Percentiles rank a stretch among this genome's conserved stretches.
Evolutionary conservation across 768 basidiomycete genomes (phyloP).

Genomic region (Pulveroboletus sp.): DNA sequence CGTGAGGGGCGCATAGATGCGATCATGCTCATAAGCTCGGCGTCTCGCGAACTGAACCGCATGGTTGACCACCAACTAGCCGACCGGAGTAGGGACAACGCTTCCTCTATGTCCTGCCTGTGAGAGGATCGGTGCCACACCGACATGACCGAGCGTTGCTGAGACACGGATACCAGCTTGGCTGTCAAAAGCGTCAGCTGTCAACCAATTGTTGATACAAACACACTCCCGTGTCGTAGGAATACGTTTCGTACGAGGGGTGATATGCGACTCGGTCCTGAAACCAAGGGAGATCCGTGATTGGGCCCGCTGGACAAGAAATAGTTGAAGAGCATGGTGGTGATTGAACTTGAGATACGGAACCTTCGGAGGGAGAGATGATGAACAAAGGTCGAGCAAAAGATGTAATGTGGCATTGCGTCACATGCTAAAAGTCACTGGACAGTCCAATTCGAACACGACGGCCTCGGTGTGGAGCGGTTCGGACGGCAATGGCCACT

Average conservation of each 20-base stretch:
- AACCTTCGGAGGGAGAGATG: background rate
- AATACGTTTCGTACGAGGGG: constrained; percentile 4
- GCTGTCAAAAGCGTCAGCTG: constrained; percentile 30
- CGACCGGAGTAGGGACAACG: constrained; percentile 36
- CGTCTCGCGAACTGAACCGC: constrained; percentile 25
- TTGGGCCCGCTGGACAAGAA: constrained; percentile 12
- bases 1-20: constrained; percentile 31
- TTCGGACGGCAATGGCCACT: constrained; percentile 45
- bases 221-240: constrained; percentile 16
- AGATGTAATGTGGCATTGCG: constrained; percentile 39
- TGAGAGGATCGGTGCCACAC: constrained; percentile 43
- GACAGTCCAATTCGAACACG: constrained; percentile 44
- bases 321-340: constrained; percentile 13
- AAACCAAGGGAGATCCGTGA: constrained; percentile 24
- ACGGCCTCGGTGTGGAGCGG: constrained; percentile 22
- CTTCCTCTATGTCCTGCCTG: constrained; percentile 20
- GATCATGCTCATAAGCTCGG: constrained; percentile 32
- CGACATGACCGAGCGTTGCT: constrained; percentile 7
- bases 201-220: constrained; percentile 35
- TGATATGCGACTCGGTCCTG: constrained; percentile 20
- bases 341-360: constrained; percentile 15
- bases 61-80: constrained; percentile 39
- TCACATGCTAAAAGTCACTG: constrained; percentile 42
- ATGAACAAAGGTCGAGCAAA: constrained; percentile 35
- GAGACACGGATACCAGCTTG: constrained; percentile 12